Base-by-base conservation (phyloP, 208 protist genomes). In the Blastocrithidia nonstop region DNA sequence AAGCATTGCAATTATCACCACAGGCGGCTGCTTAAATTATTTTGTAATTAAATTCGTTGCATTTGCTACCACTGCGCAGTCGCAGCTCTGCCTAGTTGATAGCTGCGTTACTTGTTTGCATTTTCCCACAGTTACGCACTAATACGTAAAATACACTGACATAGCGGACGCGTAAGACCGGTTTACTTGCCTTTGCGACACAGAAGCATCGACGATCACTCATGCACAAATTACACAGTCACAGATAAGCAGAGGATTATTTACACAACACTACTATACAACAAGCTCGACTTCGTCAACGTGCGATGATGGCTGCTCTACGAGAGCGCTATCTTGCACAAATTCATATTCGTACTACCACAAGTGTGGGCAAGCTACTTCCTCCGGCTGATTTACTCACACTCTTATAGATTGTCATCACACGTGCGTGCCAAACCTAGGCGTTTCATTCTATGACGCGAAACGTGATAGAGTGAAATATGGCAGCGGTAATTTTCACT, bases 81-180 rank as follows among this genome's bases (percentile, higher is more conserved):
- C n/a, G n/a, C 13, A 42, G 32, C 13, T 35, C 57, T 6, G 45
- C 49, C 11, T 54, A 42, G 8, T 50, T 61, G 26, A 39, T 86
- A 24, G 53, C 70, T 33, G 29, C 41, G 7, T 66, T 88, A 36
- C 60, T 62, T 19, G 61, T 78, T 3, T 45, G 78, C 22, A 51
- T 91, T 19, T 88, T 88, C 35, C 77, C 82, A 16, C 56, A 82
- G 48, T 61, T 91, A 1, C 65, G 65, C 29, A 88, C 71, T 17
- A 64, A 73, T 13, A 91, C 82, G n/a, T 63, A 59, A 9, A 47
- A 46, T 4, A 31, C 51, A 15, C 50, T 91, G 51, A 21, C 60
- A 31, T 56, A 65, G 19, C 72, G 74, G 27, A 60, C 75, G n/a
- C 57, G 66, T 39, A 54, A 71, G 35, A 79, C 51, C 29, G 71